Conservation (phyloP, 2,329 filamentous ascomycete species). For the Fusarium gaditjirri region DNA sequence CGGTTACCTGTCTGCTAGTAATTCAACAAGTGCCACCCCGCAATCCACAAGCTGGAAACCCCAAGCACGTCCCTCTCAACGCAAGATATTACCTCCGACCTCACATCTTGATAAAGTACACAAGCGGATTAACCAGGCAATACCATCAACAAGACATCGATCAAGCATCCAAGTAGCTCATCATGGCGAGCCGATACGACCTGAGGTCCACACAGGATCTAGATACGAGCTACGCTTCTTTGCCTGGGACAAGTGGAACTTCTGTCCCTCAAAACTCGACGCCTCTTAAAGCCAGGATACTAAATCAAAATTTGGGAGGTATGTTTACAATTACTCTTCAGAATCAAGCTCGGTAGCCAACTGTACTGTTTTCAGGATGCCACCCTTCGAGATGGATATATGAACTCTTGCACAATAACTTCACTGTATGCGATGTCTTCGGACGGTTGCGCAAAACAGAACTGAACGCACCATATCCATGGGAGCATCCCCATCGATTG, state of each 20-base stretch:
- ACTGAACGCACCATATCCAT: slow-evolving; percentile 47
- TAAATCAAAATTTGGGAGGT: slow-evolving; percentile 45
- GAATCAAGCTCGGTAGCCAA: slow-evolving; percentile 17
- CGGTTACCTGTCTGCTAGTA: not conserved
- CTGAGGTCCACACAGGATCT: slow-evolving; percentile 44
- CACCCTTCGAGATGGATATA: slow-evolving; percentile 56
- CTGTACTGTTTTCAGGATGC: slow-evolving; percentile 42
- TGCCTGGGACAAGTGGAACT: slow-evolving; percentile 48
- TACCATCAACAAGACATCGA: not conserved
- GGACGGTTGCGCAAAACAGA: slow-evolving; percentile 47
- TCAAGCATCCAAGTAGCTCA: not conserved
- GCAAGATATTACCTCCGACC: not conserved
- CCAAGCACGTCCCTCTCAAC: slow-evolving; percentile 10
- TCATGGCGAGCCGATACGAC: slow-evolving; percentile 46
- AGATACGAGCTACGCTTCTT: slow-evolving; percentile 45
- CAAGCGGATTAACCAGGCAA: not conserved
- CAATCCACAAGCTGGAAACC: slow-evolving; percentile 14
- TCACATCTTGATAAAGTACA: not conserved
- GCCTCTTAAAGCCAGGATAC: slow-evolving; percentile 47
- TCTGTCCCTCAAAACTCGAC: slow-evolving; percentile 49
- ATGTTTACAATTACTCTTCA: slow-evolving; percentile 8
- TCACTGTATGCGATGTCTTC: slow-evolving; percentile 51
- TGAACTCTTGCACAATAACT: slow-evolving; percentile 53
- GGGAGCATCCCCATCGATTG: slow-evolving; percentile 52
- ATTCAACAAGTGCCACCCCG: slow-evolving; percentile 24